Conservation (phyloP, 2,329 filamentous ascomycete species). For the Chaetomium olivaceum region DNA sequence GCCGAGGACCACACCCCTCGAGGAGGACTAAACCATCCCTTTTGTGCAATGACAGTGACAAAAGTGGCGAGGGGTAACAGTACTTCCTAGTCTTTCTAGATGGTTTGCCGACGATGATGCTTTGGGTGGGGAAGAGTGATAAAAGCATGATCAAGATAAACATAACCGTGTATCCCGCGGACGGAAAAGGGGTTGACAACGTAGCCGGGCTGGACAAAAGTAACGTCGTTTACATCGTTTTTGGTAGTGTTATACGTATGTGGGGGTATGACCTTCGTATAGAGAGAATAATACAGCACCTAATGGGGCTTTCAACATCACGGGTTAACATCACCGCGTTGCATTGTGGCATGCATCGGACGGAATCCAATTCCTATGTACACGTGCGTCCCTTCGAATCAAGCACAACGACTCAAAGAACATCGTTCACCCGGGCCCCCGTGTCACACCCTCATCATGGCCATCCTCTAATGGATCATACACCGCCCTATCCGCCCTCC, state of each 20-base stretch:
- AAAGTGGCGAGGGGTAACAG: not conserved
- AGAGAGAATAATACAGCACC: conserved; percentile 9
- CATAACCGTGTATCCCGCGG: not conserved
- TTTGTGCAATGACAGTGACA: not conserved
- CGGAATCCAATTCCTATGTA: not conserved
- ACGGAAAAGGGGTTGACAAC: not conserved
- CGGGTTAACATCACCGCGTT: not conserved
- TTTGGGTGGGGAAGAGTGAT: not conserved
- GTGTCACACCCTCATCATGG: not conserved
- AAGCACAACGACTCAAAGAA: not conserved
- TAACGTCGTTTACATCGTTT: conserved; percentile 2
- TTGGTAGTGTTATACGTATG: not conserved
- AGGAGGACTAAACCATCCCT: conserved; percentile 48
- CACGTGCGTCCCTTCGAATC: not conserved
- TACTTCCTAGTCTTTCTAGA: not conserved
- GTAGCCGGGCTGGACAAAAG: conserved; percentile 6
- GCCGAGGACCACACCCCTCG: conserved; percentile 49
- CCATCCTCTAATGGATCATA: conserved; percentile 19
- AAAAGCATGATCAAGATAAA: conserved; percentile 7
- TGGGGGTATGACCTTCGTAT: not conserved
- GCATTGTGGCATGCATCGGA: not conserved
- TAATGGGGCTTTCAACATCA: not conserved
- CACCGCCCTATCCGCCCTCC: conserved; percentile 1
- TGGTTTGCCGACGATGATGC: not conserved
- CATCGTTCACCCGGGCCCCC: conserved; percentile 1